Percentiles rank a stretch among this genome's conserved stretches.
These are phyloP conservation scores for Didymella glomerata DNA, from an alignment of 2,329 filamentous ascomycete species.

Conservation along the genomic window DNA sequence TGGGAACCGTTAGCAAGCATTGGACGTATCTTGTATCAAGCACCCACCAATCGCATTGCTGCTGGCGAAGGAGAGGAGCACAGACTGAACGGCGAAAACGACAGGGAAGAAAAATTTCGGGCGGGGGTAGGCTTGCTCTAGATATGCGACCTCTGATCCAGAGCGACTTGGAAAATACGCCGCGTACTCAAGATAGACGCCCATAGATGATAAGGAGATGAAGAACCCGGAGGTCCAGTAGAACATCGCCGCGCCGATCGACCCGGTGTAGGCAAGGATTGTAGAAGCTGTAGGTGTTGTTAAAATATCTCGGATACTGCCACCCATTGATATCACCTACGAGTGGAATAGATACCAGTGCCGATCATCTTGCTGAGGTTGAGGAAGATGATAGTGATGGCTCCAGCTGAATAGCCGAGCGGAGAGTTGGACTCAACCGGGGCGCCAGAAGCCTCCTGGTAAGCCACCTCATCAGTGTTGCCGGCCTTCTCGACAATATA, in stretches of 20 bases:
- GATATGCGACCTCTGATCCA: slow-evolving; percentile 71
- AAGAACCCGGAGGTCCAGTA: slow-evolving; percentile 72
- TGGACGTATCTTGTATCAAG: no score
- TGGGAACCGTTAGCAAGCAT: no score
- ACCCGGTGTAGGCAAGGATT: slow-evolving; percentile 68
- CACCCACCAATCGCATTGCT: slow-evolving; percentile 66
- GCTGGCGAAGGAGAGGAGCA: slow-evolving; percentile 71
- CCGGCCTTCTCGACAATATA: slow-evolving; percentile 56
- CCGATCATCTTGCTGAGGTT: slow-evolving; percentile 71
- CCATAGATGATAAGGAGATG: slow-evolving; percentile 64
- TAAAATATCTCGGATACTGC: not conserved
- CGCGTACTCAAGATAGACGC: slow-evolving; percentile 70
- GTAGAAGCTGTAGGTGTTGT: slow-evolving; percentile 57
- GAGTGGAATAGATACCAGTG: slow-evolving; percentile 71
- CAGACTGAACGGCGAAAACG: slow-evolving; percentile 69
- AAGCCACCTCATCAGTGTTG: slow-evolving; percentile 61
- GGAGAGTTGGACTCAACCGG: slow-evolving; percentile 68
- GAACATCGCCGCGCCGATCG: slow-evolving; percentile 68
- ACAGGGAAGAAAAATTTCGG: slow-evolving; percentile 71
- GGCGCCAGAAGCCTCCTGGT: slow-evolving; percentile 69
- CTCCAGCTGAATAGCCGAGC: slow-evolving; percentile 66
- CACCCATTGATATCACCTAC: slow-evolving; percentile 53
- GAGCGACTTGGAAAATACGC: slow-evolving; percentile 73
- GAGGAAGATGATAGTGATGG: slow-evolving; percentile 65
- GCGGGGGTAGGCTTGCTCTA: slow-evolving; percentile 72